phyloP scores from a whole-genome alignment of 805 yeast species.

The Wickerhamiella sorbophila region DNA sequence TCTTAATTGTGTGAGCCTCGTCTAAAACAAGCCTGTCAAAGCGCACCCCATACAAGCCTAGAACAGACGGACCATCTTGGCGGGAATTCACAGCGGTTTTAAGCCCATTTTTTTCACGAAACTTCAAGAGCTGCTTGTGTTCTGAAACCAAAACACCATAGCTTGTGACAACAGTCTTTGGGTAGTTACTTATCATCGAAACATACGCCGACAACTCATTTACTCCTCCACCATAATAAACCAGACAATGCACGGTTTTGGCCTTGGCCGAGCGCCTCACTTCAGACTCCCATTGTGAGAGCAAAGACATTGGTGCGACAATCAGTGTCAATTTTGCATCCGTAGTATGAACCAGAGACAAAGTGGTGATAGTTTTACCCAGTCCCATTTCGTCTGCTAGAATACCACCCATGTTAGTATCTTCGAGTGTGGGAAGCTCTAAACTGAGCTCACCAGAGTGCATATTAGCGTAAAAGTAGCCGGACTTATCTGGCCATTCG shows the following conservation, averaged over 20 bases:
- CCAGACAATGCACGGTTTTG: slow-evolving; percentile 22
- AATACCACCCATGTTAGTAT: slow-evolving; percentile 64
- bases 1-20: slow-evolving; percentile 83
- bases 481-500: slow-evolving; percentile 45
- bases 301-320: slow-evolving; percentile 77
- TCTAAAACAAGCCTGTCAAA: slow-evolving; percentile 70
- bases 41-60: slow-evolving; percentile 55
- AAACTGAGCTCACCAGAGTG: slow-evolving; percentile 67
- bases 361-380: slow-evolving; percentile 79
- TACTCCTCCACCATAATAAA: slow-evolving; percentile 55
- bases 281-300: slow-evolving; percentile 87
- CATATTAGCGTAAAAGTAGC: slow-evolving; percentile 56
- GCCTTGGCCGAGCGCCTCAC: slow-evolving; percentile 36
- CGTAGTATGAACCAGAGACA: slow-evolving; percentile 49
- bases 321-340: slow-evolving; percentile 40
- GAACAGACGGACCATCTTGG: slow-evolving; percentile 10
- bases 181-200: slow-evolving; percentile 29
- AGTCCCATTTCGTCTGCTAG: slow-evolving; percentile 95
- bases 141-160: slow-evolving; percentile 80
- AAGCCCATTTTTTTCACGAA: slow-evolving; percentile 4
- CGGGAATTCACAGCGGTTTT: slow-evolving; percentile 14
- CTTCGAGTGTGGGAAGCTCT: slow-evolving; percentile 48
- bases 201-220: slow-evolving; percentile 10
- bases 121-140: slow-evolving; percentile 33
- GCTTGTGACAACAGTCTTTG: slow-evolving; percentile 64